Evolutionary conservation across 805 yeast genomes (phyloP).

Genomic region (Candida dendrica): DNA sequence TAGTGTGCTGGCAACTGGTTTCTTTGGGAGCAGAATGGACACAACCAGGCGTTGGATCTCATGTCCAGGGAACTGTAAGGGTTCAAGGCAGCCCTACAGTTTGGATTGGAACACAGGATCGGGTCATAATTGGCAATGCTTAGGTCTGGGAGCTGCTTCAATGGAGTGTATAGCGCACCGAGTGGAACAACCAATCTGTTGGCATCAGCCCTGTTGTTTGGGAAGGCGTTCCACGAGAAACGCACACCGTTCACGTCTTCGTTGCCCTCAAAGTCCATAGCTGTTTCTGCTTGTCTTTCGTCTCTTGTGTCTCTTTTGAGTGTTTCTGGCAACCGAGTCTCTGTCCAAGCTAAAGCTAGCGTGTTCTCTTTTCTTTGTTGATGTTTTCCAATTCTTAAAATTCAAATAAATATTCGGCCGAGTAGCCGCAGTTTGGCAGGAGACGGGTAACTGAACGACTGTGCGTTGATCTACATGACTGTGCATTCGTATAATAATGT

Average conservation of each 20-base stretch:
- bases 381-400: too few relatives aligned
- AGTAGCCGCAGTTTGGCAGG: too few relatives aligned
- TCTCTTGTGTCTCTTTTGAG: too few relatives aligned
- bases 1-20: conserved; percentile 81
- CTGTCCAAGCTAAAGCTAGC: too few relatives aligned
- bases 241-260: conserved; percentile 74
- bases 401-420: too few relatives aligned
- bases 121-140: conserved; percentile 84
- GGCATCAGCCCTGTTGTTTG: conserved; percentile 83
- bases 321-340: too few relatives aligned
- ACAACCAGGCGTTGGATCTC: conserved; percentile 71
- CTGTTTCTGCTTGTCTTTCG: neutral
- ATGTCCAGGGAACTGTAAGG: conserved; percentile 81
- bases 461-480: too few relatives aligned
- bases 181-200: conserved; percentile 89
- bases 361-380: neutral
- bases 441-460: too few relatives aligned
- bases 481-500: too few relatives aligned
- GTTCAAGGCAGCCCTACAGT: conserved; percentile 80
- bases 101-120: conserved; percentile 61
- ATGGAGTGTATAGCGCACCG: conserved; percentile 92
- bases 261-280: conserved; percentile 44
- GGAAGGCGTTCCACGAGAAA: conserved; percentile 79
- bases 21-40: conserved; percentile 75
- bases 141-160: conserved; percentile 68